phyloP scores from a whole-genome alignment of 1,139 yeast genomes.

The Yarrowia galli region DNA sequence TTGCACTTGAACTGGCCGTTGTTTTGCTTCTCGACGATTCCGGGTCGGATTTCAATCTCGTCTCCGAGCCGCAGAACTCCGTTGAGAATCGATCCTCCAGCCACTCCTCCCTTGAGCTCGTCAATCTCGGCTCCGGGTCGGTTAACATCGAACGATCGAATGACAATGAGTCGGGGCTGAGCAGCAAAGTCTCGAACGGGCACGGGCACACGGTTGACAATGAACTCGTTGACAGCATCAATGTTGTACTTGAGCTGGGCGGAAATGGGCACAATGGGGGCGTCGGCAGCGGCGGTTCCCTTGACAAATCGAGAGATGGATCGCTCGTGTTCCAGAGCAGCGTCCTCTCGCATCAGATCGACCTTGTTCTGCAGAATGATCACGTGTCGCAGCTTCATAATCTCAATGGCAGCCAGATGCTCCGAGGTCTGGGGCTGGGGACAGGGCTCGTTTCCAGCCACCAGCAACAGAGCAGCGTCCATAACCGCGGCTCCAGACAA shows the following conservation, averaged over 20 bases:
- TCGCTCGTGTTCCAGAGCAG: slow-evolving; percentile 94
- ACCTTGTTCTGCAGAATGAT: slow-evolving; percentile 97
- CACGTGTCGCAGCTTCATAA: slow-evolving; percentile 97
- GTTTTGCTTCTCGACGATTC: slow-evolving; percentile 91
- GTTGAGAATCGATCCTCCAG: slow-evolving; percentile 96
- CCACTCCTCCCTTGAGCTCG: slow-evolving; percentile 99
- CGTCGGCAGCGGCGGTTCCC: slow-evolving; percentile 99
- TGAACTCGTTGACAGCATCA: slow-evolving; percentile 97
- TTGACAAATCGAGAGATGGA: slow-evolving; percentile 89
- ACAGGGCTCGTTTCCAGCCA: slow-evolving; percentile 99
- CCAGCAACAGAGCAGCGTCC: slow-evolving; percentile 96
- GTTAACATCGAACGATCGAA: slow-evolving; percentile 98
- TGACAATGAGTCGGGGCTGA: slow-evolving; percentile 93
- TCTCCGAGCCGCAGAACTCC: slow-evolving; percentile 98
- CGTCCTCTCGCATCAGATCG: slow-evolving; percentile 96
- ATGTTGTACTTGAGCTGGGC: slow-evolving; percentile 98
- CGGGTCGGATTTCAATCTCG: slow-evolving; percentile 98
- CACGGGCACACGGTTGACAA: slow-evolving; percentile 93
- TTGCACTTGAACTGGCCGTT: slow-evolving; percentile 93
- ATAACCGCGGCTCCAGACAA: slow-evolving; percentile 99
- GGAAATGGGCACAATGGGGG: slow-evolving; percentile 98
- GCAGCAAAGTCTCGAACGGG: slow-evolving; percentile 95
- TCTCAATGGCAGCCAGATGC: slow-evolving; percentile 99
- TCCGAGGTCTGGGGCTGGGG: slow-evolving; percentile 99
- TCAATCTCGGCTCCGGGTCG: slow-evolving; percentile 98